Percentiles rank a stretch among this genome's conserved stretches.
phyloP scores from a whole-genome alignment of 2,329 filamentous ascomycete species.

The Tolypocladium inflatum region DNA sequence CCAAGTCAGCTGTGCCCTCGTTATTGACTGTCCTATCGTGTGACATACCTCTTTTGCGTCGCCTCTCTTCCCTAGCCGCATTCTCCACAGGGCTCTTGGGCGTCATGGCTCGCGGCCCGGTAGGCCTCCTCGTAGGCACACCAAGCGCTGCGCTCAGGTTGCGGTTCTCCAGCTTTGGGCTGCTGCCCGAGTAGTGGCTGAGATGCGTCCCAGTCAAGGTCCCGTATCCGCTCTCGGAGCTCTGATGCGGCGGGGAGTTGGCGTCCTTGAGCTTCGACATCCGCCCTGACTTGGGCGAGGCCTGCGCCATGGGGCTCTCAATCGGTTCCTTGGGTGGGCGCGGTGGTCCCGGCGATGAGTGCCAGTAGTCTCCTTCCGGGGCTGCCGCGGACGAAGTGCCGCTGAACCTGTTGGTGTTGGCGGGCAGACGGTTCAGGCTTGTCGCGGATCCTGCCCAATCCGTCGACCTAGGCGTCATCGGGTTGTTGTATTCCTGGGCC shows the following conservation, averaged over 20 bases:
- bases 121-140: constrained; percentile 43
- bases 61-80: constrained; percentile 34
- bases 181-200: constrained; percentile 45
- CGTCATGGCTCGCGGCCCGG: constrained; percentile 52
- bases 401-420: constrained; percentile 38
- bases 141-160: constrained; percentile 46
- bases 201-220: constrained; percentile 35
- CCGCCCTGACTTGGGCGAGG: constrained; percentile 36
- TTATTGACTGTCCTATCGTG: neutral
- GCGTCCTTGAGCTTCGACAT: constrained; percentile 42
- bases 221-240: constrained; percentile 44
- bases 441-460: constrained; percentile 55
- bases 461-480: constrained; percentile 49
- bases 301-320: constrained; percentile 28
- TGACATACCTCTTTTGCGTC: constrained; percentile 47
- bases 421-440: constrained; percentile 44
- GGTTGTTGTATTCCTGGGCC: constrained; percentile 56
- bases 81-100: constrained; percentile 42
- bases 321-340: constrained; percentile 56
- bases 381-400: constrained; percentile 27
- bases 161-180: constrained; percentile 46
- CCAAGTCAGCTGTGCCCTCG: neutral
- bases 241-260: constrained; percentile 47
- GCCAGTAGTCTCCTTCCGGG: constrained; percentile 33
- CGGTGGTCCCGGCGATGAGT: constrained; percentile 39